phyloP scores from a whole-genome alignment of 257 asterid genomes.

The Solanum raphanifolium region DNA sequence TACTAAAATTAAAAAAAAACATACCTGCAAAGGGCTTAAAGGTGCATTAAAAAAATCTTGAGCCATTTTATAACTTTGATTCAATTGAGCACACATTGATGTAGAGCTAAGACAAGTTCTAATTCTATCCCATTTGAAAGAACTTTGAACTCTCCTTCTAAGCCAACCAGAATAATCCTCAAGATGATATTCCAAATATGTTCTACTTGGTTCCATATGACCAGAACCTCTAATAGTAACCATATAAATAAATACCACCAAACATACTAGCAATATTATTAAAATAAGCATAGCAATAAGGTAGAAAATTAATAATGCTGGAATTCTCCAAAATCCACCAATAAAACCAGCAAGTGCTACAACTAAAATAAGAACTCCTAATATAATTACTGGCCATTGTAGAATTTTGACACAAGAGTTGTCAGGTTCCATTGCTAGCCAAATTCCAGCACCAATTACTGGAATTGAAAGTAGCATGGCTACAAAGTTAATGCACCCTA shows the following conservation, averaged over 20 bases:
- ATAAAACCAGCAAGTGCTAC: constrained; percentile 64
- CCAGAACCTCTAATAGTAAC: constrained; percentile 68
- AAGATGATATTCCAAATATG: constrained; percentile 61
- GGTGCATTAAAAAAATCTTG: constrained; percentile 89
- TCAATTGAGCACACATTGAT: constrained; percentile 55
- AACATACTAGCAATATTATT: constrained; percentile 49
- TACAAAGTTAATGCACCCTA: constrained; percentile 65
- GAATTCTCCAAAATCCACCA: constrained; percentile 74
- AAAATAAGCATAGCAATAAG: constrained; percentile 66
- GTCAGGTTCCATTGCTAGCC: constrained; percentile 65
- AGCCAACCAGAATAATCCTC: constrained; percentile 66
- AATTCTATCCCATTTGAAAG: constrained; percentile 83
- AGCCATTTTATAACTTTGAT: constrained; percentile 71
- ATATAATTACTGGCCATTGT: constrained; percentile 72
- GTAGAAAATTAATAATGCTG: constrained; percentile 52
- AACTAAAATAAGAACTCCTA: constrained; percentile 49
- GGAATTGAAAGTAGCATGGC: constrained; percentile 76
- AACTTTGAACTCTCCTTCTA: constrained; percentile 47
- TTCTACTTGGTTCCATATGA: constrained; percentile 58
- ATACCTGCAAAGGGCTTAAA: constrained; percentile 77
- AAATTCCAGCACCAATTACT: constrained; percentile 72
- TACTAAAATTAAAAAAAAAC: not conserved
- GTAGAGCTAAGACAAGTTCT: constrained; percentile 62
- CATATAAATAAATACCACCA: constrained; percentile 64
- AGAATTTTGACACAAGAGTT: constrained; percentile 69